phyloP scores from a whole-genome alignment of 352 stramenopile genomes.

The Phytophthora palmivora region DNA sequence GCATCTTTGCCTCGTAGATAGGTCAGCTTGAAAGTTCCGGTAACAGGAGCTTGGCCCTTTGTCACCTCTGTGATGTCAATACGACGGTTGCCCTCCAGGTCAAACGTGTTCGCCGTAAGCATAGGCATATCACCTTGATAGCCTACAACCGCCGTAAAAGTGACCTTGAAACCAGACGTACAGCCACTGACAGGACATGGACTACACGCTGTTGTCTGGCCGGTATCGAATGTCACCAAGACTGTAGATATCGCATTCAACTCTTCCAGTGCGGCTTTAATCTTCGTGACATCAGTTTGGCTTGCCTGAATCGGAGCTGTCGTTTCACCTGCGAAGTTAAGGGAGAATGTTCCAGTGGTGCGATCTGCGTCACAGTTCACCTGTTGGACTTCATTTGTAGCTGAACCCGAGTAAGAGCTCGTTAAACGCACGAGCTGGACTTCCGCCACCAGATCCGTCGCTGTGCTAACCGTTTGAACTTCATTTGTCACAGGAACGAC shows the following conservation, averaged over 20 bases:
- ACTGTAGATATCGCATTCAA: slow-evolving; percentile 90
- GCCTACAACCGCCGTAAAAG: slow-evolving; percentile 84
- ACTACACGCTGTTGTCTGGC: slow-evolving; percentile 69
- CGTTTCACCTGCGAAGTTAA: slow-evolving; percentile 88
- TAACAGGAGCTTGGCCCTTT: slow-evolving; percentile 89
- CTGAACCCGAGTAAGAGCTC: slow-evolving; percentile 67
- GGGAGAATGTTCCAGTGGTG: slow-evolving; percentile 82
- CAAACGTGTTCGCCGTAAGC: slow-evolving; percentile 83
- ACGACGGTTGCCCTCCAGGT: slow-evolving; percentile 90
- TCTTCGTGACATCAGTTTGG: slow-evolving; percentile 67
- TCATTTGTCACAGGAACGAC: slow-evolving; percentile 73
- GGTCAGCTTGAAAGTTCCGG: slow-evolving; percentile 89
- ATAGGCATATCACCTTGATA: slow-evolving; percentile 90
- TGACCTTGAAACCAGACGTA: slow-evolving; percentile 86
- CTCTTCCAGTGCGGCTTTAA: slow-evolving; percentile 92
- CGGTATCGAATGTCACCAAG: slow-evolving; percentile 71
- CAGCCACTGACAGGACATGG: slow-evolving; percentile 68
- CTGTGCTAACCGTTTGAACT: slow-evolving; percentile 78
- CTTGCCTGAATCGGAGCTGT: slow-evolving; percentile 88
- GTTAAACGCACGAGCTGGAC: slow-evolving; percentile 92
- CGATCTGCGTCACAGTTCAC: slow-evolving; percentile 92
- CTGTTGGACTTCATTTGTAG: slow-evolving; percentile 85
- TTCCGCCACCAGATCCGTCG: slow-evolving; percentile 71
- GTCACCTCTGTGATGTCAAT: slow-evolving; percentile 82
- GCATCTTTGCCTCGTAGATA: slow-evolving; percentile 85